phyloP scores from a whole-genome alignment of 176 grass and related monocot species.

The Hyparrhenia diplandra region DNA sequence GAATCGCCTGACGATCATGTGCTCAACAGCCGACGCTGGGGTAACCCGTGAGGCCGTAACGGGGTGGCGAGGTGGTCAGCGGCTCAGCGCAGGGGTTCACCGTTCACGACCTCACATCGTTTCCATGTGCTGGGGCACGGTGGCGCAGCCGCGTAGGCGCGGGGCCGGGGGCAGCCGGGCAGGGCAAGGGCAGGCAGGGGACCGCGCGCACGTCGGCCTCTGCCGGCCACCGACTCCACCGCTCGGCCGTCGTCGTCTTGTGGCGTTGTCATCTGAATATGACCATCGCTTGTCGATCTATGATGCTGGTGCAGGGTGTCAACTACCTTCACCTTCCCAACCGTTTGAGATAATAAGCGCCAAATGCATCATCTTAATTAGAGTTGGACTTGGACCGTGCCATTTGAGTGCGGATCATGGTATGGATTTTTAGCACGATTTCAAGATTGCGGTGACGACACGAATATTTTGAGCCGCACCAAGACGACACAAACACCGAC shows the following conservation, averaged over 20 bases:
- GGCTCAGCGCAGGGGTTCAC: not conserved
- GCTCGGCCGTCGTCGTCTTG: conserved; percentile 16
- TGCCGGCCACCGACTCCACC: conserved; percentile 20
- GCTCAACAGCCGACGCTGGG: not conserved
- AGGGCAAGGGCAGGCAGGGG: not conserved
- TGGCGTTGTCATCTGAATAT: not conserved
- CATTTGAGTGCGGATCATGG: no score
- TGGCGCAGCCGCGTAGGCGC: not conserved
- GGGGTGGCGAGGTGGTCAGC: not conserved
- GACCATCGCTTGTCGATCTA: not conserved
- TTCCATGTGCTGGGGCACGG: not conserved
- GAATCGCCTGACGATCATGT: not conserved
- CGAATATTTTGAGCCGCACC: no score
- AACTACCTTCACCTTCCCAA: no score
- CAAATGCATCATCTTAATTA: no score
- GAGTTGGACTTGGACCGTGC: no score
- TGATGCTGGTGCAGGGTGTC: not conserved
- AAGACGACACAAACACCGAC: no score
- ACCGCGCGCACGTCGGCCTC: not conserved
- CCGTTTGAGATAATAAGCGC: not conserved
- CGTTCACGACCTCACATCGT: not conserved
- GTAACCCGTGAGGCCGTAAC: not conserved
- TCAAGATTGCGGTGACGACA: no score
- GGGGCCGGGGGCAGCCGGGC: not conserved
- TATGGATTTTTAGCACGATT: no score